phyloP scores from a whole-genome alignment of 176 grass and related monocot genomes.

The Cenchrus americanus region DNA sequence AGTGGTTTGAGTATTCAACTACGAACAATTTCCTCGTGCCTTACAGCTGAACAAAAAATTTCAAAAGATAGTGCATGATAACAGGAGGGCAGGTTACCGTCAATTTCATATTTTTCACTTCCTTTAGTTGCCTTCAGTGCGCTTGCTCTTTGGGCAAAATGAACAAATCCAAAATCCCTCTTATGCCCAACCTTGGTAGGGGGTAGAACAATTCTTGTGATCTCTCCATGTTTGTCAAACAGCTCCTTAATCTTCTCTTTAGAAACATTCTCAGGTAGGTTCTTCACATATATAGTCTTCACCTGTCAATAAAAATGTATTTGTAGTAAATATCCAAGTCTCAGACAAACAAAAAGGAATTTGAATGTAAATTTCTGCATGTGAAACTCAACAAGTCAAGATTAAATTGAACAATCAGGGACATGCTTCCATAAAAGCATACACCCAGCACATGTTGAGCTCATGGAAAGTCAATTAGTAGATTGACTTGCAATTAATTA shows the following conservation, averaged over 20 bases:
- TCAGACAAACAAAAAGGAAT: not conserved
- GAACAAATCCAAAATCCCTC: constrained; percentile 96
- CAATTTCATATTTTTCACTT: constrained; percentile 90
- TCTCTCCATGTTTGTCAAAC: constrained; percentile 85
- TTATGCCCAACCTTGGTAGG: constrained; percentile 90
- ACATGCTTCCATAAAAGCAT: not conserved
- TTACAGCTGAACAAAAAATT: not conserved
- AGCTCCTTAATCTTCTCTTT: constrained; percentile 90
- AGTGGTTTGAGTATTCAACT: not conserved
- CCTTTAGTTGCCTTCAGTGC: constrained; percentile 87
- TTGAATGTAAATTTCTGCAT: not conserved
- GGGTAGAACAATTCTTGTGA: constrained; percentile 86
- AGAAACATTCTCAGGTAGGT: constrained; percentile 83
- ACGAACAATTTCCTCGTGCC: not conserved
- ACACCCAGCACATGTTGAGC: not conserved
- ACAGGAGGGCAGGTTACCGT: constrained; percentile 57
- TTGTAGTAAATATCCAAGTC: not conserved
- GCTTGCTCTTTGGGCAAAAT: constrained; percentile 95
- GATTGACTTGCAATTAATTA: not conserved
- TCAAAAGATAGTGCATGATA: not conserved
- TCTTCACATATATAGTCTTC: constrained; percentile 97
- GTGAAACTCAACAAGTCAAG: not conserved
- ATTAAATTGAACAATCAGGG: not conserved
- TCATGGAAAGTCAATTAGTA: not conserved
- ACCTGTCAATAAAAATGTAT: constrained; percentile 48